Evolutionary conservation across 2,329 filamentous ascomycete genomes (phyloP).

Genomic region (Pseudogymnoascus sp.): DNA sequence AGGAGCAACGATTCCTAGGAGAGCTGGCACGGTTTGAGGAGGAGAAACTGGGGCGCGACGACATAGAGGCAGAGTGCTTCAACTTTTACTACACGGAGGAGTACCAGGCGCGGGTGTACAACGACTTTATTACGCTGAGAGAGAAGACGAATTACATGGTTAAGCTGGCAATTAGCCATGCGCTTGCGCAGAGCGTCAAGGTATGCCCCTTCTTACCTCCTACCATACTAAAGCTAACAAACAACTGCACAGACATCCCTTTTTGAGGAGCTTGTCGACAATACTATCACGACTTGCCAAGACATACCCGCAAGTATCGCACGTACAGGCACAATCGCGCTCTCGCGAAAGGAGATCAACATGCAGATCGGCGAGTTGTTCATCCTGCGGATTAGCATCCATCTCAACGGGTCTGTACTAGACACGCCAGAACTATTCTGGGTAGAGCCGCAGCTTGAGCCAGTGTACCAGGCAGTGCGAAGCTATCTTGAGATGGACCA

Average conservation of each 20-base stretch:
- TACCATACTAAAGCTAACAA: not conserved
- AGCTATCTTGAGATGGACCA: constrained; percentile 99
- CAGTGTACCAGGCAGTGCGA: constrained; percentile 89
- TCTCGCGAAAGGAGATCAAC: constrained; percentile 87
- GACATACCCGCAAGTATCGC: constrained; percentile 91
- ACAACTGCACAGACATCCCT: constrained; percentile 62
- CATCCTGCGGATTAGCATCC: constrained; percentile 95
- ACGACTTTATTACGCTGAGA: constrained; percentile 92
- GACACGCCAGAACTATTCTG: constrained; percentile 97
- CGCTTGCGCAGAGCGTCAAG: constrained; percentile 92
- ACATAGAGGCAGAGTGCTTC: constrained; percentile 93
- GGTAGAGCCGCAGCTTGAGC: constrained; percentile 94
- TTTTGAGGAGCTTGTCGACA: constrained; percentile 90
- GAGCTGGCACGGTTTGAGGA: constrained; percentile 91
- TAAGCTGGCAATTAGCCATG: constrained; percentile 93
- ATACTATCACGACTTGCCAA: constrained; percentile 87
- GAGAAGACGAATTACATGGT: constrained; percentile 98
- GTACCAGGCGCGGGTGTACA: constrained; percentile 98
- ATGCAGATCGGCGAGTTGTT: constrained; percentile 99
- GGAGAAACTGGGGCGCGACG: constrained; percentile 79
- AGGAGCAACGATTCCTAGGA: constrained; percentile 86
- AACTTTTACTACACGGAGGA: constrained; percentile 99
- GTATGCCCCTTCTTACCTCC: constrained; percentile 30
- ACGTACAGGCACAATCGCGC: constrained; percentile 80
- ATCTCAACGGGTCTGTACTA: constrained; percentile 91